Evolutionary conservation across 306 rosid species (phyloP), one percentile per base, ranked within the genome.

Genomic region (Arachis stenosperma): DNA sequence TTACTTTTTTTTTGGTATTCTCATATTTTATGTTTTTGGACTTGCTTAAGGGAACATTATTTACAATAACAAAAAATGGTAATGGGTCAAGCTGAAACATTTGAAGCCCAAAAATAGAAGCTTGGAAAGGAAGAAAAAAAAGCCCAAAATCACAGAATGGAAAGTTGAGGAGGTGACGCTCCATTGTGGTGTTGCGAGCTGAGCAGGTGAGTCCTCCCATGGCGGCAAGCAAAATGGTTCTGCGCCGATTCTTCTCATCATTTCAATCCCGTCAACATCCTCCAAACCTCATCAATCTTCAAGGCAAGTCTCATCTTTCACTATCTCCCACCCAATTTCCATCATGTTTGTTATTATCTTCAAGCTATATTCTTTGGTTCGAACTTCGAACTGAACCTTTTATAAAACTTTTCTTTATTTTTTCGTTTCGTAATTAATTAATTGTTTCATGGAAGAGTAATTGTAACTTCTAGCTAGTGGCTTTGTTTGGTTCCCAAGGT

Each of bases 201-300:
- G 6, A 48, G 5, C 17, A 11, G 2, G 63, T 9, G 4, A n/a
- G 3, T 53, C 42, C n/a, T 62, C 51, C 50, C 22, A 83, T 83
- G 92, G 87, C 82, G 75, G 82, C 82, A 33, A 80, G 77, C 50
- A 75, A 42, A 8, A 5, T 82, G 68, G 80, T 84, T 81, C 86
- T 70, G 89, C 86, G 81, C 79, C 80, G 87, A 44, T 4, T 84
- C 51, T 48, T 75, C 57, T 77, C 92, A 9, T 51, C 37, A 12
- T 51, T 84, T 8, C 43, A 82, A 61, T 58, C 62, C 27, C 73
- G 44, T 42, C 67, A 73, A 46, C 64, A 60, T n/a, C 75, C 12
- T 47, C 76, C 57, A 39, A 40, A 65, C 17, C 9, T 61, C 40
- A 66, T 73, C 5, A 55, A 61, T 5, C 12, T 48, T 40, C 84